These are phyloP conservation scores for Debaryomycetaceae sp. DNA, from an alignment of 1,139 yeast genomes.

Conservation along the genomic window DNA sequence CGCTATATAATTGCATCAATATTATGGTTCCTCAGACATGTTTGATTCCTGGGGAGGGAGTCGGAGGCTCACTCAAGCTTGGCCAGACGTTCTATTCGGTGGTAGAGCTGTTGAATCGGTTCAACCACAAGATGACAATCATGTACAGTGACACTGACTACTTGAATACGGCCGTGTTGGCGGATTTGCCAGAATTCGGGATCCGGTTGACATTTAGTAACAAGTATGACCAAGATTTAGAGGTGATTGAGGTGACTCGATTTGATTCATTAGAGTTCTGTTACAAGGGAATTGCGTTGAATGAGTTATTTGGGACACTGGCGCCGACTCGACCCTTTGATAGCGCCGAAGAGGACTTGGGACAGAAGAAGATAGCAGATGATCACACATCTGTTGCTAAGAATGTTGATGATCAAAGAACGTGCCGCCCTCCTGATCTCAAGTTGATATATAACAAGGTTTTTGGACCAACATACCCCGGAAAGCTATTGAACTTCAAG, in stretches of 20 bases:
- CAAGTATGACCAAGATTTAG: conserved; percentile 35
- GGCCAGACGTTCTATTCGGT: conserved; percentile 27
- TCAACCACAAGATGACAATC: conserved; percentile 25
- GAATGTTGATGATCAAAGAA: neutral
- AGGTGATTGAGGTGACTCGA: conserved; percentile 44
- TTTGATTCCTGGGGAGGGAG: conserved; percentile 34
- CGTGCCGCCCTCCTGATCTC: conserved; percentile 20
- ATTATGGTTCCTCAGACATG: conserved; percentile 13
- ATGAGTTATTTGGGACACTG: conserved; percentile 13
- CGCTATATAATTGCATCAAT: neutral
- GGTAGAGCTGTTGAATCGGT: conserved; percentile 20
- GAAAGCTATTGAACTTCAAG: conserved; percentile 22
- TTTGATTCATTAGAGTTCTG: conserved; percentile 23
- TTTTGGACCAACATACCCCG: conserved; percentile 67
- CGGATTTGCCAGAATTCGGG: conserved; percentile 27
- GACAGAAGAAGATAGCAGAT: neutral
- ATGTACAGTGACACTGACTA: conserved; percentile 22
- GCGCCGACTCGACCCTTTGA: neutral
- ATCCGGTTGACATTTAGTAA: conserved; percentile 42
- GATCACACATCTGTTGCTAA: neutral
- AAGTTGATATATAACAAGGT: conserved; percentile 51
- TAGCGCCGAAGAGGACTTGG: neutral
- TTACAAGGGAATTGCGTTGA: conserved; percentile 33
- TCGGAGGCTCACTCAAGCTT: conserved; percentile 26
- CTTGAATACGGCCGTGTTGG: conserved; percentile 31